These are phyloP conservation scores for Eucommia ulmoides DNA, from an alignment of 257 asterid genomes.

Conservation along the genomic window DNA sequence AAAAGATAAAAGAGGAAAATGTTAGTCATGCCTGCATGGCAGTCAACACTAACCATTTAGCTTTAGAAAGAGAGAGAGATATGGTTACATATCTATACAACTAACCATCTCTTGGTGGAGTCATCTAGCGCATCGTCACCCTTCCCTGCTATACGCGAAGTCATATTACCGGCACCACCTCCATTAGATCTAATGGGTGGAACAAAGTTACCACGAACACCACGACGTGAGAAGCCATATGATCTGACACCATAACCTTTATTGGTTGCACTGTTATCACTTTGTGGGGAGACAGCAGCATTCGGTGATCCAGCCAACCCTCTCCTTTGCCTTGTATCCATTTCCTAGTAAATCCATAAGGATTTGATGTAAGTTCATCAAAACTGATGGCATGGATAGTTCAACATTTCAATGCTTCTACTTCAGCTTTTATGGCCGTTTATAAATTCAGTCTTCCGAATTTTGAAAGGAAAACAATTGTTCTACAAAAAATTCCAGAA, in stretches of 20 bases:
- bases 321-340: slow-evolving; percentile 77
- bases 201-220: slow-evolving; percentile 81
- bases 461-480: not conserved
- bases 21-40: not conserved
- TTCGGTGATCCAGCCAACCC: slow-evolving; percentile 69
- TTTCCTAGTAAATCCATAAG: slow-evolving; percentile 76
- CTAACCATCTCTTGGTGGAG: slow-evolving; percentile 80
- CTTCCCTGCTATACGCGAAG: slow-evolving; percentile 63
- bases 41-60: too few relatives aligned
- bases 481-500: not conserved
- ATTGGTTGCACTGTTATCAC: slow-evolving; percentile 35
- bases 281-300: slow-evolving; percentile 69
- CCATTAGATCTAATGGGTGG: slow-evolving; percentile 90
- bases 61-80: not conserved
- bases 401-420: too few relatives aligned
- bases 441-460: not conserved
- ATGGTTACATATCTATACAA: not conserved
- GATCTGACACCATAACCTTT: slow-evolving; percentile 66
- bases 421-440: too few relatives aligned
- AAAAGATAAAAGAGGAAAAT: not conserved
- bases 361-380: not conserved
- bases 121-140: slow-evolving; percentile 78
- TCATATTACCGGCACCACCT: slow-evolving; percentile 42
- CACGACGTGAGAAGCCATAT: slow-evolving; percentile 74
- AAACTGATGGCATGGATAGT: not conserved